These are phyloP conservation scores for Bonia amplexicaulis DNA, from an alignment of 176 grass and related monocot genomes.

Conservation along the genomic window DNA sequence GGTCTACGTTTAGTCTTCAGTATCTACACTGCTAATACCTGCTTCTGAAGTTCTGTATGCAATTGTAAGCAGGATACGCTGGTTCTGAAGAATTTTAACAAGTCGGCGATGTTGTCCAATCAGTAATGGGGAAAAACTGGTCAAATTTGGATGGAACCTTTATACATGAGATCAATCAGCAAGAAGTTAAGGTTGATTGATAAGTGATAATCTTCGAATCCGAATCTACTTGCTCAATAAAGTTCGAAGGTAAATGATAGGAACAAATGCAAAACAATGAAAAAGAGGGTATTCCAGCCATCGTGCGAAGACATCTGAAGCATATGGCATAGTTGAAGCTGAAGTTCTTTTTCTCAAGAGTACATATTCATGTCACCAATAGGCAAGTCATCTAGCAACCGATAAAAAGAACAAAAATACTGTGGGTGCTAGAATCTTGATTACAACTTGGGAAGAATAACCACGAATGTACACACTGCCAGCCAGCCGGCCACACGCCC, in stretches of 20 bases:
- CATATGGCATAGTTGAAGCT: neutral
- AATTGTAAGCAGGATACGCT: neutral
- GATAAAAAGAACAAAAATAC: conserved; percentile 34
- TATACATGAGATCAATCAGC: neutral
- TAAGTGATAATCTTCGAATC: no score
- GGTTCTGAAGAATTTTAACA: neutral
- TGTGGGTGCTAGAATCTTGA: conserved; percentile 30
- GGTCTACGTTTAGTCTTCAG: neutral
- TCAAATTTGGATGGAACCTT: neutral
- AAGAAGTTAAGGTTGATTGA: neutral
- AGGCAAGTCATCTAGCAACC: conserved; percentile 13
- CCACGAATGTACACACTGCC: conserved; percentile 41
- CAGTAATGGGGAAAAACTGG: neutral
- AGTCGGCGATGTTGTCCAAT: neutral
- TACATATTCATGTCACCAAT: neutral
- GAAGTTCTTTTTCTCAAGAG: neutral
- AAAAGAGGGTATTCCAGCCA: neutral
- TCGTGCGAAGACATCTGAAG: neutral
- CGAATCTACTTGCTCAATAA: neutral
- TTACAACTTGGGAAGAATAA: conserved; percentile 42
- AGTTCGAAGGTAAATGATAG: neutral
- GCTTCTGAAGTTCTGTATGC: neutral
- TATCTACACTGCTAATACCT: neutral
- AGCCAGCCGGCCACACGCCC: conserved; percentile 2
- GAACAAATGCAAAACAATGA: neutral